Conservation (phyloP, 345 rosid species). For the Lumnitzera racemosa region DNA sequence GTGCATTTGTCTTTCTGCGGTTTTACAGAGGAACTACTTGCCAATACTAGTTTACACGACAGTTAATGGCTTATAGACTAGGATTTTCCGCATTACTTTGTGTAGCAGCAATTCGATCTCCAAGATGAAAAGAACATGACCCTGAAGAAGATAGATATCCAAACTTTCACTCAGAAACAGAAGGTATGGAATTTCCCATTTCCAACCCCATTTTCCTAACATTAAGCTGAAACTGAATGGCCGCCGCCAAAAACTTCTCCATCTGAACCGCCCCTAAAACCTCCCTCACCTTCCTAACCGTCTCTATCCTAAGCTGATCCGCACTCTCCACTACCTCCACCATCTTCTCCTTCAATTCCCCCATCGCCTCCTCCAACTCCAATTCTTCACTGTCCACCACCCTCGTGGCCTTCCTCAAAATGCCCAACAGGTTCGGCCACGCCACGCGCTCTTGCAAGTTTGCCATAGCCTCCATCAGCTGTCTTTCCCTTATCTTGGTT, state of each 20-base stretch:
- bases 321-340: conserved; percentile 17
- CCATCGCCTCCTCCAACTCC: conserved; percentile 18
- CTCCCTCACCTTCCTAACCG: conserved; percentile 15
- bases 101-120: too few relatives aligned
- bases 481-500: conserved; percentile 24
- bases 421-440: conserved; percentile 11
- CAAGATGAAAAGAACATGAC: too few relatives aligned
- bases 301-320: conserved; percentile 16
- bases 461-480: conserved; percentile 27
- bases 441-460: conserved; percentile 36
- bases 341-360: conserved; percentile 13
- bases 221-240: conserved; percentile 19
- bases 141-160: too few relatives aligned
- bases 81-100: too few relatives aligned
- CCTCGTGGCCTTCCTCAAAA: conserved; percentile 11
- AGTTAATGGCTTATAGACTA: too few relatives aligned
- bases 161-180: too few relatives aligned
- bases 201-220: conserved; percentile 16
- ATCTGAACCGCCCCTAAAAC: conserved; percentile 23
- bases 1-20: too few relatives aligned
- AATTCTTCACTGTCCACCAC: conserved; percentile 10
- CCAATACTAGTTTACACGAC: too few relatives aligned
- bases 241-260: conserved; percentile 22
- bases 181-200: background rate
- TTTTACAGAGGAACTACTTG: too few relatives aligned